Evolutionary conservation across 2,329 filamentous ascomycete genomes (phyloP).

Genomic region (Dichotomopilus funicola): DNA sequence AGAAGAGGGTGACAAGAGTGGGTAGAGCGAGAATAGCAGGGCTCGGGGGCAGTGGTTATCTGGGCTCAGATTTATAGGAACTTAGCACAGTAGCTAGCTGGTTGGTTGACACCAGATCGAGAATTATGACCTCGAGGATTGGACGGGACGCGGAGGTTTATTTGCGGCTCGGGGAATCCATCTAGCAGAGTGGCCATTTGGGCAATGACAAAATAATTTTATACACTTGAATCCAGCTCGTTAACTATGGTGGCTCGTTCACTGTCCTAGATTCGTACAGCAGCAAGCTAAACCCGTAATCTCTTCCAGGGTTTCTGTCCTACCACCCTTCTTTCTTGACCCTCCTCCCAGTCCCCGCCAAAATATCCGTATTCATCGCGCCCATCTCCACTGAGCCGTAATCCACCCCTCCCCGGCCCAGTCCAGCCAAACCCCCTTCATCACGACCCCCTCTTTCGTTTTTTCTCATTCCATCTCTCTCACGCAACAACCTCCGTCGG

Average conservation of each 20-base stretch:
- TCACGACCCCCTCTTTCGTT: background rate
- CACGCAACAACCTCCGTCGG: conserved; percentile 4
- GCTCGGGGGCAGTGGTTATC: background rate
- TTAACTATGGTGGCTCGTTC: background rate
- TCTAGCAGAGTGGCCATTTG: background rate
- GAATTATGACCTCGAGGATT: background rate
- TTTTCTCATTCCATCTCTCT: background rate
- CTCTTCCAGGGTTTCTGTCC: background rate
- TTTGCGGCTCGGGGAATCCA: background rate
- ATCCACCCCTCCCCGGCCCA: background rate
- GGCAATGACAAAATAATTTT: conserved; percentile 9
- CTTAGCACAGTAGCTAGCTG: conserved; percentile 2
- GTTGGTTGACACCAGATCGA: background rate
- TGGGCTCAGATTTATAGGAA: too few species aligned
- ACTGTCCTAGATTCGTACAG: background rate
- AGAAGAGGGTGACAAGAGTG: background rate
- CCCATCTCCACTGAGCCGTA: too few species aligned
- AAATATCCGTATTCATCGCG: too few species aligned
- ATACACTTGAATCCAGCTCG: conserved; percentile 12
- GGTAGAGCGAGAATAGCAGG: background rate
- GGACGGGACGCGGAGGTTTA: background rate
- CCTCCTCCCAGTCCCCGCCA: background rate
- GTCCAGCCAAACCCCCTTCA: background rate
- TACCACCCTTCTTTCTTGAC: background rate
- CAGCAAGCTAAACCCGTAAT: background rate